These are phyloP conservation scores for Oryza punctata DNA, from an alignment of 176 grass and related monocot genomes.

Conservation along the genomic window DNA sequence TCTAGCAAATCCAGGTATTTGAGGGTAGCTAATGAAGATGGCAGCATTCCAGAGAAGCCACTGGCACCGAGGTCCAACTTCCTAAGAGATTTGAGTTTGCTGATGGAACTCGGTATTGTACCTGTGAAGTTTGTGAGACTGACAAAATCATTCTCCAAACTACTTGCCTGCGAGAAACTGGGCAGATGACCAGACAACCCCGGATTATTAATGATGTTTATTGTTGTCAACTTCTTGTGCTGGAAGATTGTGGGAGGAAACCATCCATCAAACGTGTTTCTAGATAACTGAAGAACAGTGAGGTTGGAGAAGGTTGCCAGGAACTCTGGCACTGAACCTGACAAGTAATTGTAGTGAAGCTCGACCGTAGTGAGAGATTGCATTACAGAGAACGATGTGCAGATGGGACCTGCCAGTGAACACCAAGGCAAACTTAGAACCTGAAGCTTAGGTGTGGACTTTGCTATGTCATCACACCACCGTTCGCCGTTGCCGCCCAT, in stretches of 20 bases:
- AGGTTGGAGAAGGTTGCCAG: constrained; percentile 44
- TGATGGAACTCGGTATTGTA: neutral
- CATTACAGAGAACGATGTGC: constrained; percentile 26
- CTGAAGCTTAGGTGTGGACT: constrained; percentile 34
- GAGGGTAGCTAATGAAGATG: no score
- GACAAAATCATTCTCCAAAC: neutral
- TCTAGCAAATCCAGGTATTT: no score
- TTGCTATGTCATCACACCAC: constrained; percentile 47
- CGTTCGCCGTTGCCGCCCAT: constrained; percentile 4
- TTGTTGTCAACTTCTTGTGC: constrained; percentile 35
- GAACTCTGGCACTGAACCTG: constrained; percentile 48
- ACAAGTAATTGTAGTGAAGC: constrained; percentile 41
- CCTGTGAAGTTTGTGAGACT: neutral
- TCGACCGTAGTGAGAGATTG: constrained; percentile 21
- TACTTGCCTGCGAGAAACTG: neutral
- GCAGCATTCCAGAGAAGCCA: neutral
- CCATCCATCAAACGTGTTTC: constrained; percentile 16
- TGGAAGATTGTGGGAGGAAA: constrained; percentile 47
- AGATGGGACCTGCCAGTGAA: neutral
- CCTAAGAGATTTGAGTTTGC: neutral
- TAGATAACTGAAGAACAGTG: constrained; percentile 21
- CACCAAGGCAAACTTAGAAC: constrained; percentile 38
- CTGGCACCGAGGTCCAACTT: neutral
- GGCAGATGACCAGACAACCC: no score
- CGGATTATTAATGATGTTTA: neutral